phyloP scores from a whole-genome alignment of 2,329 filamentous ascomycete genomes.

The Endothia cerciana region DNA sequence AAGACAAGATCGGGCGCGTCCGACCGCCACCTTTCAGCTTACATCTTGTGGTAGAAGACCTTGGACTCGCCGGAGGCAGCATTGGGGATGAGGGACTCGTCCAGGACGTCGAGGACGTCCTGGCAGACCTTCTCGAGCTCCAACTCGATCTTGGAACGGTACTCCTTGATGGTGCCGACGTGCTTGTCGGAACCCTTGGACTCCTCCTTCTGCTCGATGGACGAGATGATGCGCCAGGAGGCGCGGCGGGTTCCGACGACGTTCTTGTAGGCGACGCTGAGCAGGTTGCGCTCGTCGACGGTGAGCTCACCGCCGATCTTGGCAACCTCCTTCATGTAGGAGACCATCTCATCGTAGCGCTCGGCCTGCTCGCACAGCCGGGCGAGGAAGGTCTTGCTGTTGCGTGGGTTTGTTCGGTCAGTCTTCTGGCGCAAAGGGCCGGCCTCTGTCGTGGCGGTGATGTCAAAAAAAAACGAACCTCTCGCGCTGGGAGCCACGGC shows the following conservation, averaged over 20 bases:
- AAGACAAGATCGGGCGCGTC: background rate
- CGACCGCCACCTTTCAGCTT: constrained; percentile 45
- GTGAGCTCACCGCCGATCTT: constrained; percentile 80
- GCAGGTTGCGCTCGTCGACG: constrained; percentile 97
- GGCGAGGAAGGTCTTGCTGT: constrained; percentile 99
- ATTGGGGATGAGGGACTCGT: constrained; percentile 91
- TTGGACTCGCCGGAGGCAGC: constrained; percentile 97
- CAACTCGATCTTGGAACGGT: constrained; percentile 97
- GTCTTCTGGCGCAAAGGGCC: constrained; percentile 32
- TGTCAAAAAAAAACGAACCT: constrained; percentile 35
- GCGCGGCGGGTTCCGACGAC: constrained; percentile 97
- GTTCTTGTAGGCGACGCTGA: constrained; percentile 99
- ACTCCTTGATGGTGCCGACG: constrained; percentile 90
- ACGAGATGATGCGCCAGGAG: constrained; percentile 99
- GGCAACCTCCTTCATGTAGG: constrained; percentile 99
- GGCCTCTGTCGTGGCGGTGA: constrained; percentile 17
- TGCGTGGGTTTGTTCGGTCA: constrained; percentile 38
- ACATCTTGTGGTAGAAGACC: constrained; percentile 99
- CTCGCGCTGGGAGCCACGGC: constrained; percentile 34
- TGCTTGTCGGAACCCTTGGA: constrained; percentile 97
- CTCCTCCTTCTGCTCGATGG: constrained; percentile 99
- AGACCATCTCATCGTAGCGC: constrained; percentile 99
- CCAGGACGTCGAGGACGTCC: constrained; percentile 94
- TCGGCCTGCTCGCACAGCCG: constrained; percentile 99
- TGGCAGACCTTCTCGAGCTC: constrained; percentile 98